Evolutionary conservation across 139 green algal species (phyloP), one percentile per base, ranked within the genome.

Genomic region (Picochlorum costavermella): DNA sequence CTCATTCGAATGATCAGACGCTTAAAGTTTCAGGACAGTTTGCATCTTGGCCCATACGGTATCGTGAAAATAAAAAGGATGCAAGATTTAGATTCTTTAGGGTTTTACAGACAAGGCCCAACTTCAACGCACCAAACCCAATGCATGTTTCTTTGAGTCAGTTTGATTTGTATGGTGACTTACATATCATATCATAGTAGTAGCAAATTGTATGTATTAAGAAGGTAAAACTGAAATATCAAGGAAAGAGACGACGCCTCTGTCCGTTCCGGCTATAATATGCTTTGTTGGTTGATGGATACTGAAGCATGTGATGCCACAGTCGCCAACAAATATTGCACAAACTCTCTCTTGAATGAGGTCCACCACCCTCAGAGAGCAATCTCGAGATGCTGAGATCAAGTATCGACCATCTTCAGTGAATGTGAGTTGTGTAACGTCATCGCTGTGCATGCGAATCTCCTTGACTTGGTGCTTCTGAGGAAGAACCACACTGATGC

Each of bases 131-230:
- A 3, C 37, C 62, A 20, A 74, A 61, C 44, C 67, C 65, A 12
- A 64, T 57, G 64, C 77, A 83, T 40, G 67, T 95, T 2, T 76
- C 60, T 49, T 74, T 95, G 6, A 82, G 75, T 62, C 71, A 82
- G 25, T 50, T 89, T 57, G 88, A 95, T 70, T 64, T 95, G n/a
- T 95, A 95, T 59, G 88, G 88, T 17, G 79, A 77, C 60, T 68
- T 90, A 53, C 16, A 53, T 53, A 53, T 23, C 46, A 53, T 53
- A 23, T 53, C 46, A 20, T 23, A 53, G n/a, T 53, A 23, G 4
- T 53, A 6, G 20, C 10, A 23, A 23, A 26, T 28, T 28, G 6
- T 53, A 53, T 53, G 20, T 20, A 28, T 53, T 23, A 23, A 28
- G 10, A 53, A 53, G 46, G 25, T 59, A 59, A 30, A 30, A 59